phyloP scores from a whole-genome alignment of 306 rosid genomes.

The Citrullus colocynthis region DNA sequence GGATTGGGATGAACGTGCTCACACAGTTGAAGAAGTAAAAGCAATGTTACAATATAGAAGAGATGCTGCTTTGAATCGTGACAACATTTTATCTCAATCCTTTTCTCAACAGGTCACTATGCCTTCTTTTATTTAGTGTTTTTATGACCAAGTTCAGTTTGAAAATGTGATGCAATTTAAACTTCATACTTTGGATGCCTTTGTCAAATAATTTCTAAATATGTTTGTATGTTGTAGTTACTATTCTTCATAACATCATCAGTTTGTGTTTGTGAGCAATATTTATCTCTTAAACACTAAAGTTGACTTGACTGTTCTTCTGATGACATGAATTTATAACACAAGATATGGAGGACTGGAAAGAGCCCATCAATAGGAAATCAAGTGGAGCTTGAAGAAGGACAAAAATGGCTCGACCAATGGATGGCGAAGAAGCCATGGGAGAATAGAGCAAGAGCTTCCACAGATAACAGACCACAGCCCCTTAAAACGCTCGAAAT shows the following conservation, averaged over 20 bases:
- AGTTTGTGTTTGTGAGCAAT: neutral
- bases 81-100: constrained; percentile 56
- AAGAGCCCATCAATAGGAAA: constrained; percentile 75
- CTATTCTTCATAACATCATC: neutral
- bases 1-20: constrained; percentile 89
- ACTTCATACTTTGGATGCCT: too few species aligned
- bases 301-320: neutral
- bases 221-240: too few species aligned
- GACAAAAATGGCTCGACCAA: constrained; percentile 65
- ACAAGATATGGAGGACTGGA: constrained; percentile 51
- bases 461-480: constrained; percentile 66
- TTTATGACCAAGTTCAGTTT: too few species aligned
- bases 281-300: neutral
- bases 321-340: neutral
- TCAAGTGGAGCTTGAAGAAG: constrained; percentile 67
- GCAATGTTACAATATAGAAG: constrained; percentile 81
- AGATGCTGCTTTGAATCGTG: constrained; percentile 68
- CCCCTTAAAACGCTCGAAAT: constrained; percentile 71
- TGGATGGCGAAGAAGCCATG: constrained; percentile 85
- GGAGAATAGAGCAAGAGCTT: constrained; percentile 75
- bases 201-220: too few species aligned
- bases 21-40: constrained; percentile 82
- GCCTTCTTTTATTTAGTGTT: neutral
- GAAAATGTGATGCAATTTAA: too few species aligned
- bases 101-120: constrained; percentile 71